These are phyloP conservation scores for Thermochaetoides thermophila DNA, from an alignment of 495 filamentous ascomycete species.

Conservation along the genomic window DNA sequence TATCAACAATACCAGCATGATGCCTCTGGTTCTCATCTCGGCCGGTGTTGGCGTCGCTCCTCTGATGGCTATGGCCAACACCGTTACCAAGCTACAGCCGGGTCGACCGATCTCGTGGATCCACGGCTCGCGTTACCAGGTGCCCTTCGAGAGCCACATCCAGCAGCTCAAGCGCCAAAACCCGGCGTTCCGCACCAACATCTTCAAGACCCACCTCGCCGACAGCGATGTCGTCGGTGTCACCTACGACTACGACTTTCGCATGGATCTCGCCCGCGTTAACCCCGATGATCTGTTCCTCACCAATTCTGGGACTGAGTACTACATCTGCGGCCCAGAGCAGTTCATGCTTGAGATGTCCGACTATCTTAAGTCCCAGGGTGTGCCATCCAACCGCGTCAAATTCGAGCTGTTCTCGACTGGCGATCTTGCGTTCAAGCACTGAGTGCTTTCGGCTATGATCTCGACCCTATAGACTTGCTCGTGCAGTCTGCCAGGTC, in stretches of 20 bases:
- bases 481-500: too few species aligned
- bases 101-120: slow-evolving; percentile 43
- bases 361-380: slow-evolving; percentile 31
- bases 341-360: slow-evolving; percentile 49
- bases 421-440: slow-evolving; percentile 27
- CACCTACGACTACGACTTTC: slow-evolving; percentile 40
- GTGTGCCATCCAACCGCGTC: slow-evolving; percentile 38
- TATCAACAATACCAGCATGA: slow-evolving; percentile 18
- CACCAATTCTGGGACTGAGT: slow-evolving; percentile 38
- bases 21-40: slow-evolving; percentile 50
- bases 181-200: slow-evolving; percentile 20
- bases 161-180: slow-evolving; percentile 22
- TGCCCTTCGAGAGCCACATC: slow-evolving; percentile 40
- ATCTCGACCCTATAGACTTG: too few species aligned
- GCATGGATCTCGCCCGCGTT: slow-evolving; percentile 41
- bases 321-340: slow-evolving; percentile 56
- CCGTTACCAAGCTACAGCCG: slow-evolving; percentile 28
- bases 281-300: slow-evolving; percentile 36
- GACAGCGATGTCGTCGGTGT: slow-evolving; percentile 34
- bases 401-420: slow-evolving; percentile 59
- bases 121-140: slow-evolving; percentile 39
- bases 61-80: slow-evolving; percentile 52
- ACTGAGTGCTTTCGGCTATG: neutral
- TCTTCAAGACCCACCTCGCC: slow-evolving; percentile 28
- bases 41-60: slow-evolving; percentile 58